Evolutionary conservation across 257 asterid genomes (phyloP).

Genomic region (Striga asiatica): DNA sequence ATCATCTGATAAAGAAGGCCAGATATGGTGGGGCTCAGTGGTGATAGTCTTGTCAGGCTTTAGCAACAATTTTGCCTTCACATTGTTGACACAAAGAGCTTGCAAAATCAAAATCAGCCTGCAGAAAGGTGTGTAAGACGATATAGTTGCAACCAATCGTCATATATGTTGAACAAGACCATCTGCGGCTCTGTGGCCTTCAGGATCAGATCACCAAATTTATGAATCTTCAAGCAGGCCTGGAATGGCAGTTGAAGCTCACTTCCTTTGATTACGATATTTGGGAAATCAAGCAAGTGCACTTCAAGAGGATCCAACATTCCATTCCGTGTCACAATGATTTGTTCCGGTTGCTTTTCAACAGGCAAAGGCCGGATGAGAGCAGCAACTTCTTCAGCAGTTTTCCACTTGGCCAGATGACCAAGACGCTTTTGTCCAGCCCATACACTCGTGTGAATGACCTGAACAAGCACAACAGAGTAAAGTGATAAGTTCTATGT

Average conservation of each 20-base stretch:
- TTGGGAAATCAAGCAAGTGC: conserved; percentile 95
- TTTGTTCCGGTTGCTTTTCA: conserved; percentile 95
- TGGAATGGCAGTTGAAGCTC: conserved; percentile 99
- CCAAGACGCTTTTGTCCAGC: conserved; percentile 99
- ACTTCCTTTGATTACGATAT: conserved; percentile 97
- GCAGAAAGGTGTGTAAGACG: conserved; percentile 95
- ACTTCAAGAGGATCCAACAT: conserved; percentile 99
- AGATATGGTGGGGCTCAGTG: conserved; percentile 92
- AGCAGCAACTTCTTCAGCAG: conserved; percentile 99
- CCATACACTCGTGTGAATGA: conserved; percentile 99
- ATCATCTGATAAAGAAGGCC: conserved; percentile 94
- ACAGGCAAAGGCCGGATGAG: conserved; percentile 91
- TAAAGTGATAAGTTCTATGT: neutral
- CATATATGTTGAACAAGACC: conserved; percentile 96
- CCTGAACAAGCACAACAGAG: conserved; percentile 37
- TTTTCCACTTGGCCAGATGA: conserved; percentile 99
- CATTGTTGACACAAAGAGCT: conserved; percentile 88
- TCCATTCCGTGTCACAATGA: conserved; percentile 96
- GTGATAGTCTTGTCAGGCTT: conserved; percentile 95
- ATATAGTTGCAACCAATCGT: conserved; percentile 95
- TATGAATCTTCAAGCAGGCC: conserved; percentile 98
- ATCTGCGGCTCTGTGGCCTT: conserved; percentile 98
- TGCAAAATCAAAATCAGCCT: conserved; percentile 85
- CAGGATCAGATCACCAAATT: conserved; percentile 92
- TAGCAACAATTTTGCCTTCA: conserved; percentile 94